Percentiles rank a stretch among this genome's conserved stretches.
phyloP scores from a whole-genome alignment of 345 rosid species.

The Gossypium stocksii region DNA sequence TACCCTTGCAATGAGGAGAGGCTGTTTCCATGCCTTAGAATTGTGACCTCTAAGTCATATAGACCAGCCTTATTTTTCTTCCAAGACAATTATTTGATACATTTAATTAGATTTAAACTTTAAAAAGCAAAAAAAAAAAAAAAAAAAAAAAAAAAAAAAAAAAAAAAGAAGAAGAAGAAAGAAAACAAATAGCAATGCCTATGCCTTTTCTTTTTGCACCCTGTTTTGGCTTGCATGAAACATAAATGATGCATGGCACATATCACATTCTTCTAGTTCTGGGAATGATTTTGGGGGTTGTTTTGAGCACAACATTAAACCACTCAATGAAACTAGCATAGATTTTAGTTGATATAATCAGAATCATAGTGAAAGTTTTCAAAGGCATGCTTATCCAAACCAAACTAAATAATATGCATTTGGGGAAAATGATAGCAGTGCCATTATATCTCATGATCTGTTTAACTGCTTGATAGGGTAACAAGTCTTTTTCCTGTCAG shows the following conservation, averaged over 20 bases:
- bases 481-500: neutral
- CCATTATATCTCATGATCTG: neutral
- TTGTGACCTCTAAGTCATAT: neutral
- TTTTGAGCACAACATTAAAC: neutral
- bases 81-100: neutral
- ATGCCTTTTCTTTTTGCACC: neutral
- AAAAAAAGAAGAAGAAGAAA: neutral
- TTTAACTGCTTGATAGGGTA: slow-evolving; percentile 1
- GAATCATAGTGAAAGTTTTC: neutral
- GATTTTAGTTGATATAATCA: neutral
- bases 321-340: neutral
- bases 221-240: neutral
- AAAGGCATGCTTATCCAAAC: neutral
- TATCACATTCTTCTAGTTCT: neutral
- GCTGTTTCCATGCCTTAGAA: neutral
- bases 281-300: neutral
- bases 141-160: neutral
- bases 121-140: neutral
- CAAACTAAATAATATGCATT: neutral
- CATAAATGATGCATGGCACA: neutral
- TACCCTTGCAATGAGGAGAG: neutral
- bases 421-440: neutral
- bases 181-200: neutral
- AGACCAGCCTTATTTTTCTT: neutral
- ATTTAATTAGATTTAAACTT: neutral